Evolutionary conservation across 768 basidiomycete species (phyloP), one percentile per base, ranked within the genome.

Genomic region (Crassisporium funariophilum): DNA sequence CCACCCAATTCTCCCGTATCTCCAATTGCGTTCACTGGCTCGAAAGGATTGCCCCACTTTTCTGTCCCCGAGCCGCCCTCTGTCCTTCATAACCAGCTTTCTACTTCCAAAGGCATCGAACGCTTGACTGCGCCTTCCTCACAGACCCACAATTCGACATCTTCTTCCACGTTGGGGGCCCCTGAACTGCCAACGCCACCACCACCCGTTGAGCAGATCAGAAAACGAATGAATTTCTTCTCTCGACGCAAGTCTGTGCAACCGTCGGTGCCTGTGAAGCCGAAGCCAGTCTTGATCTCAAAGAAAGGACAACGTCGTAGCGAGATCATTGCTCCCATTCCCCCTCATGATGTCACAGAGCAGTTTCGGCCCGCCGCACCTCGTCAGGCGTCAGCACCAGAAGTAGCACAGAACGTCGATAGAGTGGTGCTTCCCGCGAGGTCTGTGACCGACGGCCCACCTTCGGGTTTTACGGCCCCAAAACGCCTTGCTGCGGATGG

Each of bases 1-100:
- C 66, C 67, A 15, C 67, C 69, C 27, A 69, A 67, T 50, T 62
- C 66, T 15, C 68, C 67, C 16, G 59, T 60, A 22, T 55, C 60
- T 20, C 51, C 55, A 34, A 59, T 54, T 49, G 46, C 43, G 44
- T 29, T 34, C 35, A 50, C 45, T 47, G 52, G 44, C 47, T 46
- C 46, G 27, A 44, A 25, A 46, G 41, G 54, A 42, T 46, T 52
- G 39, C 43, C 50, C 55, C 23, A 50, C 37, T 49, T 59, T 49
- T 56, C 61, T 6, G 44, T 56, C 56, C 54, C 52, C 56, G 47
- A n/a, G n/a, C n/a, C n/a, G n/a, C n/a, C n/a, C n/a, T n/a, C n/a
- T n/a, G 44, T 40, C 31, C 45, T 47, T 40, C 17, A 44, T 46
- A 31, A 19, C 4, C 31, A n/a, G 41, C 17, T 27, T 15, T 35